Evolutionary conservation across 2,329 filamentous ascomycete species (phyloP), one percentile per base, ranked within the genome.

Genomic region (Didymella glomerata): DNA sequence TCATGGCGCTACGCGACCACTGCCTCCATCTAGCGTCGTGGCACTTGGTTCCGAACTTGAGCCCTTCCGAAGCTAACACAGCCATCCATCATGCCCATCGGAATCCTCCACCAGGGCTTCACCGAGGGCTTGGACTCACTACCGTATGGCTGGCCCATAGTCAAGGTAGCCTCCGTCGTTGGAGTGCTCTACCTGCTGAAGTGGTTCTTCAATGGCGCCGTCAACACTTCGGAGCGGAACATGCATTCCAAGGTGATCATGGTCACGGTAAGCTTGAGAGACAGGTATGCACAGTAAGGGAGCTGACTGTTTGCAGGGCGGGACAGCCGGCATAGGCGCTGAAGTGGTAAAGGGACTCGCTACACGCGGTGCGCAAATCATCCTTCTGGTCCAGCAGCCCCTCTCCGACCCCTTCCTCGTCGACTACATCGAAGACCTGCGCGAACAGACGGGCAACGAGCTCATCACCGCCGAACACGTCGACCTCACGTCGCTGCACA

Each of bases 391-490:
- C 6, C 91, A 91, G 64, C 87, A 93, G 69, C 83, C 91, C 27
- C 86, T 92, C 13, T 87, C 87, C 36, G 93, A 99, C 76, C 87
- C 92, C 13, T 98, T 97, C 78, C 85, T 98, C 10, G 88, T 91
- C 70, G 95, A 99, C 70, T 96, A 92, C 78, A 91, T 99, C 68
- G 89, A 96, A 68, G 94, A 97, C 75, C 78, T 99, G 41, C 90
- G 96, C 54, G 82, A 84, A 27, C 82, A 84, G 53, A 92, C 92
- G 8, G 84, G 86, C 30, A 98, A 98, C 79, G 84, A 93, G 58
- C 84, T 99, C 72, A 92, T 99, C 68, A 98, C 96, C 71, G 93
- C 95, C 60, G 95, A 99, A 77, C 91, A 97, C 78, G 92, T 97
- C 68, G 93, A 99, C 73, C 86, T 99, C 27, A 81, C 89, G 13